Evolutionary conservation across 805 yeast species (phyloP), one percentile per base, ranked within the genome.

Genomic region (Starmerella bombicola): DNA sequence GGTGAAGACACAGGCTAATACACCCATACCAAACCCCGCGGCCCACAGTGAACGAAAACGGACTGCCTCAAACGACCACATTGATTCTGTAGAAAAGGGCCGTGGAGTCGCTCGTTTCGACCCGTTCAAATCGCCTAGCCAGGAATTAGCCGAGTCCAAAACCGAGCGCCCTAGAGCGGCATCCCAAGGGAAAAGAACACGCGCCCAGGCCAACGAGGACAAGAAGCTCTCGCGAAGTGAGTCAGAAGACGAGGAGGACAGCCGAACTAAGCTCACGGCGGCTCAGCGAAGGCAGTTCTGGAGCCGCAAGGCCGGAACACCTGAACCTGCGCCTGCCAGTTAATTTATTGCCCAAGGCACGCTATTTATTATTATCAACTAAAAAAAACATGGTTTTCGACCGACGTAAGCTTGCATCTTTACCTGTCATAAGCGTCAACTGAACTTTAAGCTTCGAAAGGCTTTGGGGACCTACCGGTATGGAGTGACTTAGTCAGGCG

Each of bases 241-340:
- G 12, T 12, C n/a, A 33, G 43, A 37, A 3, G 48, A 46, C n/a
- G 45, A 38, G n/a, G 35, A 33, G 2, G 53, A 49, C 26, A 49
- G 53, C 32, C 47, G 53, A 9, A 45, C 45, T 15, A 33, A 25
- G 26, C 37, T 41, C 3, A 41, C 53, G 2, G 33, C 42, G 16
- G 33, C 34, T 1, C 40, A 45, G 20, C 38, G 48, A 21, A 45
- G 50, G 20, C 41, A 40, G 18, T 49, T 49, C 42, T 49, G 53
- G 53, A 33, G 31, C 12, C 24, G 35, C 19, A 48, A 48, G 31
- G 48, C 40, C 10, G 41, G 40, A 15, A 29, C 32, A 9, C 25
- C 18, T 24, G 37, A 23, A 25, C n/a, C 19, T 12, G 29, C 19
- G 26, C n/a, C n/a, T n/a, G n/a, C n/a, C n/a, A n/a, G n/a, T n/a